Base-by-base conservation (phyloP, 169 alveolate genomes). In the Babesia ovata region DNA sequence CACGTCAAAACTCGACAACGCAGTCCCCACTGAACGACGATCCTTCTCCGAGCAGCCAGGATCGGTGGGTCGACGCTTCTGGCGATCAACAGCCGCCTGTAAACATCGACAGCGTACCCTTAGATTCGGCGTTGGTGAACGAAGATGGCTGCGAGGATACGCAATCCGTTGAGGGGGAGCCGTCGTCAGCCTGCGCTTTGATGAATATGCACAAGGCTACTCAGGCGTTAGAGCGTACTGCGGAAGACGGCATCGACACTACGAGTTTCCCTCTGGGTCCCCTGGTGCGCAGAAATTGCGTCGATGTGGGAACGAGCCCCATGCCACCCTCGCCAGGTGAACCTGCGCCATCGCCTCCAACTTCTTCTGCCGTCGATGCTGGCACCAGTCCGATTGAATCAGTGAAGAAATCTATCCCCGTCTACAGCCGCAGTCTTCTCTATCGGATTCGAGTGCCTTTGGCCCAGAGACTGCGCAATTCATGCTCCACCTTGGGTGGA, bases 391-490 rank as follows among this genome's bases (percentile, higher is more conserved):
- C 76, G 3, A 67, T 67, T 7, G 76, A 26, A 17, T 67, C 76
- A 9, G 76, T 65, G 45, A 33, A 50, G 58, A 50, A 44, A 49
- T 44, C 75, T 24, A 53, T 74, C 21, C 88, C 88, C 0, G 88
- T 81, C 33, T 81, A 81, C 61, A 69, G 85, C 67, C 46, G 88
- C 26, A 81, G 84, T 45, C 61, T 72, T 26, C 70, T 72, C 16
- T 81, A 81, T 53, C 53, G 88, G 19, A 81, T 81, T 29, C 2
- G 84, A 7, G 88, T 81, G 39, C 88, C 88, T 8, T 50, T 81
- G 56, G 75, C 88, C 29, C 75, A 81, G 74, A 10, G 88, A 33
- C 79, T 81, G 17, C 56, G 70, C 49, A 81, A 81, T 52, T 70
- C 70, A 12, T 67, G 76, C 65, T 54, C 63, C 44, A 67, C 22